These are phyloP conservation scores for Nicotiana tomentosiformis DNA, from an alignment of 257 asterid genomes.

Conservation along the genomic window DNA sequence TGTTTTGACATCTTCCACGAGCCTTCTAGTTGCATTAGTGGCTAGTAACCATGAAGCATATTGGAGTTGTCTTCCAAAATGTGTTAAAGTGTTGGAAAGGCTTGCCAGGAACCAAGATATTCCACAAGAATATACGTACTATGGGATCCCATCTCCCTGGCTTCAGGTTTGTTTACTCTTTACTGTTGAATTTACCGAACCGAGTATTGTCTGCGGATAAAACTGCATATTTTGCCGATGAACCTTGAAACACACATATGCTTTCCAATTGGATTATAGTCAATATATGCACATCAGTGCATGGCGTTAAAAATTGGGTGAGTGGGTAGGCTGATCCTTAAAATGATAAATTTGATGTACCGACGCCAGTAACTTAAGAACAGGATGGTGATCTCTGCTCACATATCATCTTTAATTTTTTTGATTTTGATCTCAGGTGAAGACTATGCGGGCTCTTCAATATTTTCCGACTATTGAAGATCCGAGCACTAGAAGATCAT, in stretches of 20 bases:
- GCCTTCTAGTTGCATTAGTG: constrained; percentile 95
- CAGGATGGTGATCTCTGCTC: background rate
- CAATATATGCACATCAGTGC: background rate
- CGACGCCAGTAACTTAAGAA: background rate
- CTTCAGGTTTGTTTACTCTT: constrained; percentile 68
- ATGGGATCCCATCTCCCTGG: constrained; percentile 99
- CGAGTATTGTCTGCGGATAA: background rate
- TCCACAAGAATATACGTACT: constrained; percentile 97
- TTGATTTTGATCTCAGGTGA: constrained; percentile 48
- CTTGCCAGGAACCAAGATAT: constrained; percentile 92
- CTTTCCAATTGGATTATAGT: background rate
- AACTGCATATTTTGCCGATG: background rate
- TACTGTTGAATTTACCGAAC: constrained; percentile 3
- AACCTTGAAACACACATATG: background rate
- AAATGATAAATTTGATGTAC: background rate
- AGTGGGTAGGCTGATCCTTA: background rate
- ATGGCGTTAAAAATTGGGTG: background rate
- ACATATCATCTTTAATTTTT: background rate
- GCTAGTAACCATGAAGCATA: constrained; percentile 91
- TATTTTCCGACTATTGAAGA: constrained; percentile 97
- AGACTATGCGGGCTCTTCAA: constrained; percentile 99
- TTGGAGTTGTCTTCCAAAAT: constrained; percentile 98
- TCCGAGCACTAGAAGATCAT: constrained; percentile 91
- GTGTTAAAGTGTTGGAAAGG: constrained; percentile 88
- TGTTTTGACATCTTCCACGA: constrained; percentile 93